Conservation (phyloP, 768 basidiomycete genomes). For the Butyriboletus loyo region DNA sequence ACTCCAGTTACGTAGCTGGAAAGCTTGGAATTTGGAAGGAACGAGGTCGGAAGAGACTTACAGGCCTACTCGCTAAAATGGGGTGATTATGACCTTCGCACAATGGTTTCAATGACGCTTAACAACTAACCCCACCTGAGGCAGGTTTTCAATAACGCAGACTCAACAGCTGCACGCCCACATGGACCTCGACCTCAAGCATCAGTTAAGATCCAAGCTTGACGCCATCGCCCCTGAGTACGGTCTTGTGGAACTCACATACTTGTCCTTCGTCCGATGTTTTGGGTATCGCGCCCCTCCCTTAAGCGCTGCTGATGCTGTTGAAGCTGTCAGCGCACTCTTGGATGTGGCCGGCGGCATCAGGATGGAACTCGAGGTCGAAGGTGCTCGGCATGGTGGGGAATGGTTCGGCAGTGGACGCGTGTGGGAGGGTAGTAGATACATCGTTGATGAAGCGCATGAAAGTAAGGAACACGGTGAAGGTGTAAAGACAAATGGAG, state of each 20-base stretch:
- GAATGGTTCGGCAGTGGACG: conserved; percentile 92
- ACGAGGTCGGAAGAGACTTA: conserved; percentile 81
- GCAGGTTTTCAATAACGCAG: conserved; percentile 88
- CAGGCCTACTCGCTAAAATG: conserved; percentile 96
- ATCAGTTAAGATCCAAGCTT: conserved; percentile 72
- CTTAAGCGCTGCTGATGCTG: conserved; percentile 87
- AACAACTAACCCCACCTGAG: conserved; percentile 13
- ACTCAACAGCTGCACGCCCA: conserved; percentile 92
- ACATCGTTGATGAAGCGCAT: conserved; percentile 34
- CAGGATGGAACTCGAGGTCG: conserved; percentile 85
- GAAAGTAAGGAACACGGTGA: conserved; percentile 29
- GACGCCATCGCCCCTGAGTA: conserved; percentile 92
- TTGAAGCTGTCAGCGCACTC: conserved; percentile 84
- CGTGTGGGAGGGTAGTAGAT: conserved; percentile 63
- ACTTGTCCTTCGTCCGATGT: conserved; percentile 90
- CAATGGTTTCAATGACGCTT: not conserved
- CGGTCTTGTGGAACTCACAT: conserved; percentile 88
- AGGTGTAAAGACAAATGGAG: conserved; percentile 26
- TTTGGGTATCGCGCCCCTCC: conserved; percentile 89
- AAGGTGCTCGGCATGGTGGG: conserved; percentile 85
- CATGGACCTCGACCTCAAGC: conserved; percentile 96
- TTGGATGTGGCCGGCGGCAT: conserved; percentile 90
- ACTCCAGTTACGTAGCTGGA: conserved; percentile 93
- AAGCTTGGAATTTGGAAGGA: conserved; percentile 98
- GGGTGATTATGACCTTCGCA: conserved; percentile 54